Percentiles rank a stretch among this genome's conserved stretches.
Conservation (phyloP, 2,329 filamentous ascomycete genomes). For the Hypoxylon sp. region DNA sequence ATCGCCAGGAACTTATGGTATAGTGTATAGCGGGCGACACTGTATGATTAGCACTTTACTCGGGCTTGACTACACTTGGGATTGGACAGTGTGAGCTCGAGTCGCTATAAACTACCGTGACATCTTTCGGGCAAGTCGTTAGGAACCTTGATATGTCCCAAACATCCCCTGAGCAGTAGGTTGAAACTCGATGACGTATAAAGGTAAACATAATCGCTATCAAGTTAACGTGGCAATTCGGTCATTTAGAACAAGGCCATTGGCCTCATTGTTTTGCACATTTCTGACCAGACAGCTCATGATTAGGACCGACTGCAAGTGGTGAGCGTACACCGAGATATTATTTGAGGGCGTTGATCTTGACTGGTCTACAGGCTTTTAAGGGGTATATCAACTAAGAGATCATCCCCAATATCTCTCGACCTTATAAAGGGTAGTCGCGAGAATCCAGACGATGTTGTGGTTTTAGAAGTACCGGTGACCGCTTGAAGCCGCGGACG, state of each 20-base stretch:
- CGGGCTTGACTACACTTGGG: neutral
- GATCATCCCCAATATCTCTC: no score
- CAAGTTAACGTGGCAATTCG: slow-evolving; percentile 6
- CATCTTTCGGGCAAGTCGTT: slow-evolving; percentile 3
- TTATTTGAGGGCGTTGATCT: neutral
- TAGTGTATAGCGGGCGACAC: slow-evolving; percentile 11
- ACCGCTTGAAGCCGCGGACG: slow-evolving; percentile 5
- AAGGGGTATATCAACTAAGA: slow-evolving; percentile 18
- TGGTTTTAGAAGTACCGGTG: slow-evolving; percentile 5
- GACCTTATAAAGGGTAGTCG: no score
- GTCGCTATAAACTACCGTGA: slow-evolving; percentile 18
- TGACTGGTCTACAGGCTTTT: slow-evolving; percentile 5
- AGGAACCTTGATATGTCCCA: slow-evolving; percentile 14
- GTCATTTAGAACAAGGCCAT: slow-evolving; percentile 21
- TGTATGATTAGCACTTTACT: slow-evolving; percentile 21
- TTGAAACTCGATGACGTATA: slow-evolving; percentile 31
- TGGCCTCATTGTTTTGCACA: slow-evolving; percentile 15
- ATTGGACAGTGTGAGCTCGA: slow-evolving; percentile 13
- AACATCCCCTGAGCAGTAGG: neutral
- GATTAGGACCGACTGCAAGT: neutral
- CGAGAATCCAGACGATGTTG: slow-evolving; percentile 5
- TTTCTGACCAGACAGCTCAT: slow-evolving; percentile 22
- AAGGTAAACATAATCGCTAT: slow-evolving; percentile 7
- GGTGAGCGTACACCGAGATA: neutral
- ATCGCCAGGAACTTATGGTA: slow-evolving; percentile 30